These are phyloP conservation scores for Fusarium foetens DNA, from an alignment of 2,329 filamentous ascomycete species.

Conservation along the genomic window DNA sequence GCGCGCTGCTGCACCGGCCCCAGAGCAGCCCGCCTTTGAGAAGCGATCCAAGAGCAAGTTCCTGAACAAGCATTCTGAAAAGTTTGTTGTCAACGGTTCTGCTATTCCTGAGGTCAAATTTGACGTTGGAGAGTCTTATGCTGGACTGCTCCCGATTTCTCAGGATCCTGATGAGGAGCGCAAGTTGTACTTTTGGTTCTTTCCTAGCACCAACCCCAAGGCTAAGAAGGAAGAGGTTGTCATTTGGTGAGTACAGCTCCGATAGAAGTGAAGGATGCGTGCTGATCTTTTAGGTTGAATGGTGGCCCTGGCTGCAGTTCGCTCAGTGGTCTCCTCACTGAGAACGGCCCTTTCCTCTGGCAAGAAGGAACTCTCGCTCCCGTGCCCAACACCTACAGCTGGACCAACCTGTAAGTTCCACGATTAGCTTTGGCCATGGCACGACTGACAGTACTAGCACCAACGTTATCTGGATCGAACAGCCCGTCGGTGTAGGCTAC, in stretches of 20 bases:
- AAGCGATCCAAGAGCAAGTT: conserved; percentile 34
- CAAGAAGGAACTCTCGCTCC: conserved; percentile 75
- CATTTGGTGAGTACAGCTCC: conserved; percentile 58
- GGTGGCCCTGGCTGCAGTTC: conserved; percentile 43
- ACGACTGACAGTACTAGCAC: conserved; percentile 52
- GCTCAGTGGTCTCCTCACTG: conserved; percentile 66
- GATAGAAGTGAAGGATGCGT: background rate
- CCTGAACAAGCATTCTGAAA: conserved; percentile 36
- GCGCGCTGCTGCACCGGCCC: background rate
- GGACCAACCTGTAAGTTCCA: conserved; percentile 67
- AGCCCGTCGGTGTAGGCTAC: conserved; percentile 75
- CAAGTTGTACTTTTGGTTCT: conserved; percentile 75
- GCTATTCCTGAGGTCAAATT: conserved; percentile 75
- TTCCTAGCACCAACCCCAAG: conserved; percentile 63
- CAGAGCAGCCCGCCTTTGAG: conserved; percentile 3
- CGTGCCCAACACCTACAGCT: conserved; percentile 74
- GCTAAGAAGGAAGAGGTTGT: conserved; percentile 65
- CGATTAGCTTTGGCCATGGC: accelerated
- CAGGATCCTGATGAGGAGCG: conserved; percentile 58
- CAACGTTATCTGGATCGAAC: conserved; percentile 81
- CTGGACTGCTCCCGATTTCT: conserved; percentile 69
- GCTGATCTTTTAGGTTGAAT: conserved; percentile 57
- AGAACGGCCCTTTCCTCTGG: conserved; percentile 81
- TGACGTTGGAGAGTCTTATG: conserved; percentile 73
- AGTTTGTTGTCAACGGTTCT: conserved; percentile 71